Percentiles rank a stretch among this genome's conserved stretches.
These are phyloP conservation scores for Claviceps sp. DNA, from an alignment of 2,329 filamentous ascomycete genomes.

Conservation along the genomic window DNA sequence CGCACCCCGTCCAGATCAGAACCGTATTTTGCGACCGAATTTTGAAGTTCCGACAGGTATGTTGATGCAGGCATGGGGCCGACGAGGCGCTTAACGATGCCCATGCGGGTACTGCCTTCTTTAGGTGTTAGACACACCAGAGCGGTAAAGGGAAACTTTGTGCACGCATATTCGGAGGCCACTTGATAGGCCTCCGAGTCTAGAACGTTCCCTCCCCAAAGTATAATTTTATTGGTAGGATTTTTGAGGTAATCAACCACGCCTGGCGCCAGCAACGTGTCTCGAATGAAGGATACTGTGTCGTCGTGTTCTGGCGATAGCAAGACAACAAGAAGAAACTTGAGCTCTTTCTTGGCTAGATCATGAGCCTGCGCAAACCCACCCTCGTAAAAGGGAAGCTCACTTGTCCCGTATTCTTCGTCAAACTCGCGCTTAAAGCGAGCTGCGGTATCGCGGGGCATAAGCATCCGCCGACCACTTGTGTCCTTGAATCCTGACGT, in stretches of 20 bases:
- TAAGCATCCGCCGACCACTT: constrained; percentile 59
- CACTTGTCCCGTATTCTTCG: constrained; percentile 69
- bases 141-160: constrained; percentile 83
- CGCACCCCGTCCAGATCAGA: constrained; percentile 61
- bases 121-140: constrained; percentile 79
- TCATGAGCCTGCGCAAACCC: constrained; percentile 90
- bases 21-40: constrained; percentile 62
- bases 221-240: constrained; percentile 61
- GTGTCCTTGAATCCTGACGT: constrained; percentile 42
- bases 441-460: constrained; percentile 75
- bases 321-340: constrained; percentile 79
- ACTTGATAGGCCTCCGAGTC: constrained; percentile 94
- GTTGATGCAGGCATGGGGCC: constrained; percentile 57
- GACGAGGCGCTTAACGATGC: constrained; percentile 65
- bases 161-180: constrained; percentile 72
- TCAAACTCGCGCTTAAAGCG: constrained; percentile 89
- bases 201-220: constrained; percentile 88
- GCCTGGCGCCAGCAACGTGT: constrained; percentile 67
- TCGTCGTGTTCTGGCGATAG: constrained; percentile 92
- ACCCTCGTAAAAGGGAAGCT: constrained; percentile 69
- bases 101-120: constrained; percentile 78
- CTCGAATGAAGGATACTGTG: constrained; percentile 64
- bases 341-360: constrained; percentile 76
- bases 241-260: constrained; percentile 64
- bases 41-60: constrained; percentile 64